Percentiles rank a stretch among this genome's conserved stretches.
These are phyloP conservation scores for Debaryomycetaceae sp. DNA, from an alignment of 1,139 yeast species.

Conservation along the genomic window DNA sequence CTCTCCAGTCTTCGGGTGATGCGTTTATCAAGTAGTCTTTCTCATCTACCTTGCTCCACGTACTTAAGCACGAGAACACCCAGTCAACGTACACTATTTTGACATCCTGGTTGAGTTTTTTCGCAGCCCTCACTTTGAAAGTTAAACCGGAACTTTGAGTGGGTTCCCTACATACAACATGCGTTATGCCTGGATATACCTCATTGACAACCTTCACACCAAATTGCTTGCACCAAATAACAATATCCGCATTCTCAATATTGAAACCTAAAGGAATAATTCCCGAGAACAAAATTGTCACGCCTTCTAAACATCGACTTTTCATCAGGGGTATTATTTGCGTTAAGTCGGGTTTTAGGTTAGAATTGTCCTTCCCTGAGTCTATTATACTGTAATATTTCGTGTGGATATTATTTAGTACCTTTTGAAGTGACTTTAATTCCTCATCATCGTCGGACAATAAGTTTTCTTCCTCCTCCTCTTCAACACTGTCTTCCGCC, in stretches of 20 bases:
- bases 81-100: slow-evolving; percentile 90
- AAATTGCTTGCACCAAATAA: slow-evolving; percentile 86
- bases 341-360: slow-evolving; percentile 54
- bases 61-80: slow-evolving; percentile 80
- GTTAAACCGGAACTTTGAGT: slow-evolving; percentile 51
- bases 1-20: slow-evolving; percentile 37
- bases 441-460: slow-evolving; percentile 82
- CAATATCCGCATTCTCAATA: slow-evolving; percentile 74
- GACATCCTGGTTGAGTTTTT: slow-evolving; percentile 58
- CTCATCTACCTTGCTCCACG: slow-evolving; percentile 74
- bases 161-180: slow-evolving; percentile 75
- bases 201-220: slow-evolving; percentile 85
- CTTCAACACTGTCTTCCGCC: slow-evolving; percentile 15
- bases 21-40: slow-evolving; percentile 53
- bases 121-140: slow-evolving; percentile 74
- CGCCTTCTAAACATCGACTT: slow-evolving; percentile 59
- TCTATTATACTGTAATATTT: slow-evolving; percentile 58
- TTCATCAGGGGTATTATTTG: slow-evolving; percentile 72
- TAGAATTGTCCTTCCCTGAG: slow-evolving; percentile 9
- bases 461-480: slow-evolving; percentile 52
- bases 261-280: slow-evolving; percentile 76
- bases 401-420: slow-evolving; percentile 59
- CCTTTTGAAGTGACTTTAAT: slow-evolving; percentile 58
- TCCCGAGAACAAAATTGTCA: slow-evolving; percentile 79
- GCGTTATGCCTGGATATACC: slow-evolving; percentile 75